Evolutionary conservation across 495 filamentous ascomycete genomes (phyloP), one percentile per base, ranked within the genome.

Genomic region (Talaromyces liani): DNA sequence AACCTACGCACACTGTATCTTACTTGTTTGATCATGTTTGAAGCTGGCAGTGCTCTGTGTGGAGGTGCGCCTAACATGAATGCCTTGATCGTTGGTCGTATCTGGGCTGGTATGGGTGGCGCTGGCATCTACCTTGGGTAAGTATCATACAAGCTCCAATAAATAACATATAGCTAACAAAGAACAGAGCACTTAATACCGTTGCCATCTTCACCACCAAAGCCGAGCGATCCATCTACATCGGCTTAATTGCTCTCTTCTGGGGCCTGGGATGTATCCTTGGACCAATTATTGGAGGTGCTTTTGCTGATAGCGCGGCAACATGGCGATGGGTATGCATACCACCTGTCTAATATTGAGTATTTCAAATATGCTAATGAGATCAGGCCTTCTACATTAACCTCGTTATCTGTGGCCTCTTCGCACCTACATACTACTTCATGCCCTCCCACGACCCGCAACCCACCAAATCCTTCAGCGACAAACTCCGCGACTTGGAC

Each of bases 351-450:
- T 24, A 1, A 24, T 24, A 24, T 24, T 24, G 2, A 24, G 22
- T 24, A 24, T 24, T 24, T 24, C 1, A 71, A 79, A 24, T 75
- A 84, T 66, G 80, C 78, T 18, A 73, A 86, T 14, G 14, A 12
- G 5, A 22, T 33, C 8, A 58, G 55, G 84, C 82, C 39, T 89
- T 89, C 68, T 90, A 87, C 71, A 81, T 89, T 68, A 90, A 88
- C 68, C 73, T 88, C n/a, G 65, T 75, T 54, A 71, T 85, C 18
- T 79, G 74, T 27, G 85, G 69, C 7, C 60, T 78, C 6, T 73
- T 74, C 12, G 70, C 77, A 0, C 80, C 82, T 0, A 69, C 80
- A 33, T 84, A 79, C 62, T 75, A 84, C 65, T 66, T 80, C 63
- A 66, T 86, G 10, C 82, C 81, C 9, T 39, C 22, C 65, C 63